A percentile compares a stretch with the other conserved stretches of the same genome.
These are phyloP conservation scores for Gaultheria prostrata DNA, from an alignment of 148 eudicot genomes.

Conservation along the genomic window DNA sequence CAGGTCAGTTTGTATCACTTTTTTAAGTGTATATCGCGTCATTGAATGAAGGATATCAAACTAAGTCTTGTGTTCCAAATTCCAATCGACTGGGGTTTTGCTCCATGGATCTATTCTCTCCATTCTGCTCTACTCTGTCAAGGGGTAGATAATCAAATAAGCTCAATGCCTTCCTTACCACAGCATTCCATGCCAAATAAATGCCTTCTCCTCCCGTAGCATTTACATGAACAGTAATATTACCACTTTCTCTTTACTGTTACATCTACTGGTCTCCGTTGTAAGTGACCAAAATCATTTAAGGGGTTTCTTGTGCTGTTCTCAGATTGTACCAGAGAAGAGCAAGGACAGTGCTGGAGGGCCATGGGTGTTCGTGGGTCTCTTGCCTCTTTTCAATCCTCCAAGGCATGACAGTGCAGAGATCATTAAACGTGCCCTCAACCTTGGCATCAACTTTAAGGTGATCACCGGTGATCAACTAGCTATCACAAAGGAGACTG, in stretches of 20 bases:
- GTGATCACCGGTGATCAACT: slow-evolving; percentile 92
- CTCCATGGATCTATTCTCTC: too few relatives aligned
- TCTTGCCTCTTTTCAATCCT: slow-evolving; percentile 78
- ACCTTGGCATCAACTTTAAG: slow-evolving; percentile 87
- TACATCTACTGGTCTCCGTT: not conserved
- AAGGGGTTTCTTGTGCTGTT: not conserved
- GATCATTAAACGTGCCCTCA: slow-evolving; percentile 67
- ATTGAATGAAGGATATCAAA: too few relatives aligned
- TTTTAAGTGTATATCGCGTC: not conserved
- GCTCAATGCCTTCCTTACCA: not conserved
- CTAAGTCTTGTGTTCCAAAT: not conserved
- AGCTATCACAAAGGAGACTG: slow-evolving; percentile 80
- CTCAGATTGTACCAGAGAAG: slow-evolving; percentile 65
- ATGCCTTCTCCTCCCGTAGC: not conserved
- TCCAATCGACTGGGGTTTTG: too few relatives aligned
- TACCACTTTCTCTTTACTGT: not conserved
- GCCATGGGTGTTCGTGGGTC: slow-evolving; percentile 68
- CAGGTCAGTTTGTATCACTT: slow-evolving; percentile 37
- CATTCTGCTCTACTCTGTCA: too few relatives aligned
- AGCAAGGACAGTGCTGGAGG: slow-evolving; percentile 64
- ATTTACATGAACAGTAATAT: not conserved
- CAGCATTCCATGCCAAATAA: not conserved
- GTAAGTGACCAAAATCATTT: not conserved
- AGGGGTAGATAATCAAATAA: not conserved
- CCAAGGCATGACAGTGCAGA: slow-evolving; percentile 89